Conservation (phyloP, 805 yeast species). For the Candida bentonensis region DNA sequence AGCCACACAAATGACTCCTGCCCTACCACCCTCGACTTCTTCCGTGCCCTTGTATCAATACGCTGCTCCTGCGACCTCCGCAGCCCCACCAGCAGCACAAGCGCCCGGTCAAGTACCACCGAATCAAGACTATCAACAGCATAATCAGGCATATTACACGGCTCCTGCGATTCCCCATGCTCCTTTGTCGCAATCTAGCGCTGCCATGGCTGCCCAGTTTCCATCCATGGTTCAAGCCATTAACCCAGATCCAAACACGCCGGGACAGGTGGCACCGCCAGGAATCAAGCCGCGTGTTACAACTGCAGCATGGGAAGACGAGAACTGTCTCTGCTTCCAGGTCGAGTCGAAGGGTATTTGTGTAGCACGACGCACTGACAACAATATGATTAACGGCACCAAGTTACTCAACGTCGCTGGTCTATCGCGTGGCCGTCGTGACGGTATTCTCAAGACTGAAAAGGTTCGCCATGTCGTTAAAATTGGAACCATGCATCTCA, state of each 20-base stretch:
- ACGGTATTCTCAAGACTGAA: constrained; percentile 70
- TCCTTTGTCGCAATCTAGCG: neutral
- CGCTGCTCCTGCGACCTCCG: too few relatives aligned
- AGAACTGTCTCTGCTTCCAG: constrained; percentile 70
- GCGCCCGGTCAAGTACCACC: too few relatives aligned
- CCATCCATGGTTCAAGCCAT: neutral
- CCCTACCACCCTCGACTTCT: too few relatives aligned
- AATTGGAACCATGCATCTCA: constrained; percentile 75
- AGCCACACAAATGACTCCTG: too few relatives aligned
- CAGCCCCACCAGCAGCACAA: too few relatives aligned
- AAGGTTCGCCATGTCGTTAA: constrained; percentile 70
- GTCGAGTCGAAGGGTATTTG: constrained; percentile 70
- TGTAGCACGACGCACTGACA: constrained; percentile 73
- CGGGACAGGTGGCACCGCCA: neutral
- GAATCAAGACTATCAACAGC: neutral
- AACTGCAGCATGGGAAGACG: constrained; percentile 83
- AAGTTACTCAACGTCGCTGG: constrained; percentile 72
- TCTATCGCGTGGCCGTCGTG: constrained; percentile 78
- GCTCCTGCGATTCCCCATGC: neutral
- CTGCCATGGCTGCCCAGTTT: neutral
- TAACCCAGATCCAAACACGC: neutral
- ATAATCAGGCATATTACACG: neutral
- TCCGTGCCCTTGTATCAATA: too few relatives aligned
- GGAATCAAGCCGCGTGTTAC: constrained; percentile 39
- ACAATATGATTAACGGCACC: constrained; percentile 79